phyloP scores from a whole-genome alignment of 179 eudicot genomes.

The Drosera spatulata region DNA sequence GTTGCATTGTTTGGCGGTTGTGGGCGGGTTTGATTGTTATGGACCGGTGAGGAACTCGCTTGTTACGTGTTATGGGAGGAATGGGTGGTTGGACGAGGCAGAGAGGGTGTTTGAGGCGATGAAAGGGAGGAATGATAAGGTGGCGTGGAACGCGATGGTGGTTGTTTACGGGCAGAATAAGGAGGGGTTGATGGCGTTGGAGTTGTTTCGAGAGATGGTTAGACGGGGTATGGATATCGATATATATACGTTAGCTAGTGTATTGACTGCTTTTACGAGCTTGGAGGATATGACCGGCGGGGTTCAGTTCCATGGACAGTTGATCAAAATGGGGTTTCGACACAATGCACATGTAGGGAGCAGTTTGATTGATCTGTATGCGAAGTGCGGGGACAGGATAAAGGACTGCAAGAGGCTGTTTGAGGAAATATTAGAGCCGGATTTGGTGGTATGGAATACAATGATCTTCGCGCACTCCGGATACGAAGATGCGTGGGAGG shows the following conservation, averaged over 20 bases:
- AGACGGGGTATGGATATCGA: slow-evolving; percentile 37
- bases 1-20: slow-evolving; percentile 46
- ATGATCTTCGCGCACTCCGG: slow-evolving; percentile 76
- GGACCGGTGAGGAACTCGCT: slow-evolving; percentile 59
- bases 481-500: slow-evolving; percentile 49
- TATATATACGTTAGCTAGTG: slow-evolving; percentile 83
- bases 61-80: slow-evolving; percentile 51
- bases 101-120: slow-evolving; percentile 9
- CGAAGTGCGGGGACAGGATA: slow-evolving; percentile 51
- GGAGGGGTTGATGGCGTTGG: slow-evolving; percentile 53
- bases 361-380: slow-evolving; percentile 71
- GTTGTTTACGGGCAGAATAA: slow-evolving; percentile 64
- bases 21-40: slow-evolving; percentile 55
- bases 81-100: slow-evolving; percentile 53
- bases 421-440: slow-evolving; percentile 54
- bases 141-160: slow-evolving; percentile 90
- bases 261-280: slow-evolving; percentile 72
- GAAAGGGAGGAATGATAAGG: slow-evolving; percentile 51
- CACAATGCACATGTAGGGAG: slow-evolving; percentile 65
- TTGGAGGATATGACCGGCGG: slow-evolving; percentile 57
- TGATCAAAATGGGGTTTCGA: slow-evolving; percentile 61
- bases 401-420: slow-evolving; percentile 43
- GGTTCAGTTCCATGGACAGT: slow-evolving; percentile 59
- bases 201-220: slow-evolving; percentile 59
- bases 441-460: slow-evolving; percentile 81